phyloP scores from a whole-genome alignment of 768 basidiomycete genomes.

The Podaxis sp. region DNA sequence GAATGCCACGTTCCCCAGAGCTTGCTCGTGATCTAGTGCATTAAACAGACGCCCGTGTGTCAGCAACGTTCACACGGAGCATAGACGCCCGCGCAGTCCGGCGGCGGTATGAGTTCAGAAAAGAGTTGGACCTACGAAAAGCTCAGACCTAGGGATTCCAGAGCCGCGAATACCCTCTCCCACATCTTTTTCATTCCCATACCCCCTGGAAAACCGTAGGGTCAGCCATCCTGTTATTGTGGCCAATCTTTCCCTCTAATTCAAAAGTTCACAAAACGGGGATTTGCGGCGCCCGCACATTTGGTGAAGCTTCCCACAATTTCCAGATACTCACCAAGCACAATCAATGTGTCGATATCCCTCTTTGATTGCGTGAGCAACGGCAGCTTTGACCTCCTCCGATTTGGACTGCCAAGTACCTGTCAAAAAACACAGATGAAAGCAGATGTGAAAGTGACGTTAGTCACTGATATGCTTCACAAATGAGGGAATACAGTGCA shows the following conservation, averaged over 20 bases:
- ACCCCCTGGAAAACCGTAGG: constrained; percentile 41
- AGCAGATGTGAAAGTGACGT: constrained; percentile 8
- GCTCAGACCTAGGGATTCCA: constrained; percentile 73
- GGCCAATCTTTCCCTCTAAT: background rate
- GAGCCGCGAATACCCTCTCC: constrained; percentile 77
- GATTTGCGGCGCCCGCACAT: background rate
- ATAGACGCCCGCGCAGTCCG: too few relatives aligned
- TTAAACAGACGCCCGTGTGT: background rate
- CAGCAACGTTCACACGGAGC: background rate
- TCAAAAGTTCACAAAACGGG: background rate
- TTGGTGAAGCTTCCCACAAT: background rate
- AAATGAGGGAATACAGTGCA: background rate
- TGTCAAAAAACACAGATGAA: constrained; percentile 23
- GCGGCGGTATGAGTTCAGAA: too few relatives aligned
- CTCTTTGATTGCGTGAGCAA: constrained; percentile 70
- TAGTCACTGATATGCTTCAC: constrained; percentile 4
- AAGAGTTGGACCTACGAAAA: constrained; percentile 37
- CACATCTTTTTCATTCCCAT: constrained; percentile 81
- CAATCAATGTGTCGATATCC: constrained; percentile 82
- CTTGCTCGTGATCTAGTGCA: constrained; percentile 66
- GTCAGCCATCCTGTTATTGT: constrained; percentile 19
- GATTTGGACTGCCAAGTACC: constrained; percentile 83
- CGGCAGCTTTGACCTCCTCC: constrained; percentile 71
- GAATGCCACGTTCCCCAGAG: constrained; percentile 68
- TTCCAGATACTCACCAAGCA: constrained; percentile 41